These are phyloP conservation scores for Globisporangium solare DNA, from an alignment of 352 stramenopile species.

Conservation along the genomic window DNA sequence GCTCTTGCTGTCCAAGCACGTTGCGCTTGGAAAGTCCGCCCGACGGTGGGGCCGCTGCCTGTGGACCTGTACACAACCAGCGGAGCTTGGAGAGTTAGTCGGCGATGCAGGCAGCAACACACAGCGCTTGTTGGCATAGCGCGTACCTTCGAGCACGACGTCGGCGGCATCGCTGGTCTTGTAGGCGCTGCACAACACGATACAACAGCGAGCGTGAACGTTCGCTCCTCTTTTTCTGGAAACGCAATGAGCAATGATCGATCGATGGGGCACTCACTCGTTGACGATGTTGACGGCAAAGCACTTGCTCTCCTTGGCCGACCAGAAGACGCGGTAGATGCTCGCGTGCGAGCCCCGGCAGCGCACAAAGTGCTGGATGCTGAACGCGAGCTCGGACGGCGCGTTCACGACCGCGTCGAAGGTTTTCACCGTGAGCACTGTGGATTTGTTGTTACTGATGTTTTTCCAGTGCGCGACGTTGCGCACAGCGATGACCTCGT, in stretches of 20 bases:
- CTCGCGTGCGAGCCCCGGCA: slow-evolving; percentile 64
- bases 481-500: slow-evolving; percentile 55
- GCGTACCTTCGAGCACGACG: not conserved
- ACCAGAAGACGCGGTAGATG: slow-evolving; percentile 70
- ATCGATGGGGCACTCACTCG: slow-evolving; percentile 43
- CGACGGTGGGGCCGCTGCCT: no score
- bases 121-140: not conserved
- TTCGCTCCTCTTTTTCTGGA: no score
- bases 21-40: not conserved
- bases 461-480: slow-evolving; percentile 52
- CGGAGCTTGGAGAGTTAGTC: no score
- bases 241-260: no score
- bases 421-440: slow-evolving; percentile 51
- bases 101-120: no score
- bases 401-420: slow-evolving; percentile 56
- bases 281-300: slow-evolving; percentile 74
- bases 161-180: slow-evolving; percentile 9
- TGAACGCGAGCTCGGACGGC: slow-evolving; percentile 53
- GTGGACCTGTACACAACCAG: no score
- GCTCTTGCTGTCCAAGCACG: slow-evolving; percentile 11
- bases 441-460: slow-evolving; percentile 41
- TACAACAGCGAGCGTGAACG: not conserved
- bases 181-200: not conserved
- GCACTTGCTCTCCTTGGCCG: slow-evolving; percentile 40
- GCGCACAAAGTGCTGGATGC: slow-evolving; percentile 64